Conservation (phyloP, 2,329 filamentous ascomycete species). For the Claviceps digitariae region DNA sequence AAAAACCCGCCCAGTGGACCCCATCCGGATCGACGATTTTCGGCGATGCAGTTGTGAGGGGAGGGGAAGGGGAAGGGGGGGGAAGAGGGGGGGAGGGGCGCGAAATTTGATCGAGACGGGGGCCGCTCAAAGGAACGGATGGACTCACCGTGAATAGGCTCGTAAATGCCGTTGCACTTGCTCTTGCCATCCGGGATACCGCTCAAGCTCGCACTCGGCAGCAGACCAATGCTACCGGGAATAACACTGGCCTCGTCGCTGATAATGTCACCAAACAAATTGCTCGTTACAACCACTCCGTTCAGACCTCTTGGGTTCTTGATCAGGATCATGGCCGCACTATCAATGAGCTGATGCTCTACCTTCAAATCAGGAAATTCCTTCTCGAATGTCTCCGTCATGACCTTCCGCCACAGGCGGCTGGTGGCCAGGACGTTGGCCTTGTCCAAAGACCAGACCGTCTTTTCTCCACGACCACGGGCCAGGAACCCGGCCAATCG, state of each 20-base stretch:
- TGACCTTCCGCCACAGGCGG: slow-evolving; percentile 77
- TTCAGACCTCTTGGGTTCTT: slow-evolving; percentile 84
- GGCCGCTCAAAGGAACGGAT: background rate
- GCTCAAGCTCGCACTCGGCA: slow-evolving; percentile 31
- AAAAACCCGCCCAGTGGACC: background rate
- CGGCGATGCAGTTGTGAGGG: background rate
- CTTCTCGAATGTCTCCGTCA: slow-evolving; percentile 69
- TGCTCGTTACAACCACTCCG: slow-evolving; percentile 83
- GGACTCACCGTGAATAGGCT: slow-evolving; percentile 53
- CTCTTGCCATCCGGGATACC: slow-evolving; percentile 22
- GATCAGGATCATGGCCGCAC: slow-evolving; percentile 90
- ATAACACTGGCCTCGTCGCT: slow-evolving; percentile 74
- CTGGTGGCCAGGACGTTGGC: slow-evolving; percentile 89
- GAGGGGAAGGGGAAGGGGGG: no score
- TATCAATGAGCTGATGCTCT: slow-evolving; percentile 86
- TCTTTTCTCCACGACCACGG: slow-evolving; percentile 53
- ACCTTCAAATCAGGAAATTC: slow-evolving; percentile 82
- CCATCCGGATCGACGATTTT: background rate
- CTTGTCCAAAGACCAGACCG: slow-evolving; percentile 76
- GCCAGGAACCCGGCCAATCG: slow-evolving; percentile 72
- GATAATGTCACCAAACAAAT: slow-evolving; percentile 86
- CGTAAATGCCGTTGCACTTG: slow-evolving; percentile 58
- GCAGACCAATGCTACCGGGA: slow-evolving; percentile 28
- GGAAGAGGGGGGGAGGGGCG: background rate
- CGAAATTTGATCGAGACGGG: background rate